These are phyloP conservation scores for Penicillium tannophilum DNA, from an alignment of 495 filamentous ascomycete genomes.

Conservation along the genomic window DNA sequence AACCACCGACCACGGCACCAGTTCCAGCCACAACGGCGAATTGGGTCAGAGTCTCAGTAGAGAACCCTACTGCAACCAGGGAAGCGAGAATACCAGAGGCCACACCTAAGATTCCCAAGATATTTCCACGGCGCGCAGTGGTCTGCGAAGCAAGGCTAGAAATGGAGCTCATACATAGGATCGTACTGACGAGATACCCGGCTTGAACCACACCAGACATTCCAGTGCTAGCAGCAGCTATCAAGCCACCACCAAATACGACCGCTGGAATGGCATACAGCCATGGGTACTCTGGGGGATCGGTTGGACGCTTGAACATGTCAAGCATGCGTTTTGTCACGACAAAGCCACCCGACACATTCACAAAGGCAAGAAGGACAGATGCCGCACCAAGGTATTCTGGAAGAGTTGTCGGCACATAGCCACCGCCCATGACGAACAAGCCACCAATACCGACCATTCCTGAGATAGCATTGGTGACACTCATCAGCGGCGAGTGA, in stretches of 20 bases:
- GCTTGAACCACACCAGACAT: slow-evolving; percentile 80
- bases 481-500: slow-evolving; percentile 81
- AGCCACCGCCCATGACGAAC: slow-evolving; percentile 78
- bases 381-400: slow-evolving; percentile 74
- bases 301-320: slow-evolving; percentile 82
- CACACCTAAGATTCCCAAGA: slow-evolving; percentile 79
- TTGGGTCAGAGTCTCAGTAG: slow-evolving; percentile 69
- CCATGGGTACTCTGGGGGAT: slow-evolving; percentile 83
- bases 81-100: slow-evolving; percentile 76
- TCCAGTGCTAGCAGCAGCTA: slow-evolving; percentile 73
- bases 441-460: slow-evolving; percentile 84
- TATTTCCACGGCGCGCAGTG: slow-evolving; percentile 77
- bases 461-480: slow-evolving; percentile 82
- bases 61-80: slow-evolving; percentile 74
- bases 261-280: slow-evolving; percentile 73
- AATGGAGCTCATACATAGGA: slow-evolving; percentile 74
- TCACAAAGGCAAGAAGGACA: slow-evolving; percentile 79
- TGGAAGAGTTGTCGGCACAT: slow-evolving; percentile 71
- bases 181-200: slow-evolving; percentile 75
- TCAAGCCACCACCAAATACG: slow-evolving; percentile 73
- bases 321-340: slow-evolving; percentile 90
- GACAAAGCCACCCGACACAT: slow-evolving; percentile 80
- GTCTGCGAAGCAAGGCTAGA: slow-evolving; percentile 73
- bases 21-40: slow-evolving; percentile 70
- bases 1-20: slow-evolving; percentile 60